Percentiles rank a stretch among this genome's conserved stretches.
phyloP scores from a whole-genome alignment of 768 basidiomycete genomes.

The Tephrocybe sp. region DNA sequence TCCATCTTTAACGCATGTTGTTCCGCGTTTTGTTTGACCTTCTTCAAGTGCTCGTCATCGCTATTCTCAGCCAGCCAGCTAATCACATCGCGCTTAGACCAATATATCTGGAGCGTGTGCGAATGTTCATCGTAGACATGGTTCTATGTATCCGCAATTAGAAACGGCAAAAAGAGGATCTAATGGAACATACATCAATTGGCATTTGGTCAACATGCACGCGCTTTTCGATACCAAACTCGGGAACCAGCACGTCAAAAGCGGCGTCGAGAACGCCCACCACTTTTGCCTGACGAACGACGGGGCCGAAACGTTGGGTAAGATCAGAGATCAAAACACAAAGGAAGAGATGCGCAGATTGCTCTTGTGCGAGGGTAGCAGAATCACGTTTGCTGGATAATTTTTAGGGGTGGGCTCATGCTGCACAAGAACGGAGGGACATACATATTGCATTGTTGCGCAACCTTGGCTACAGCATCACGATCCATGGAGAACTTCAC shows the following conservation, averaged over 20 bases:
- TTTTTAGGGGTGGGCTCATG: constrained; percentile 1
- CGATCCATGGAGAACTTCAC: constrained; percentile 96
- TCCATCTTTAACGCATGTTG: constrained; percentile 92
- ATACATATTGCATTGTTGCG: constrained; percentile 97
- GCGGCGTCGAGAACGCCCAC: constrained; percentile 96
- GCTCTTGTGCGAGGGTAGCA: constrained; percentile 90
- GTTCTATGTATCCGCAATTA: constrained; percentile 54
- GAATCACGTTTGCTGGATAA: constrained; percentile 81
- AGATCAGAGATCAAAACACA: constrained; percentile 94
- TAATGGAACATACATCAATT: constrained; percentile 72
- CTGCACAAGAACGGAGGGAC: constrained; percentile 23
- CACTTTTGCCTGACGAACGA: constrained; percentile 92
- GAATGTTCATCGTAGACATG: constrained; percentile 95
- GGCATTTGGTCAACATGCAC: constrained; percentile 99
- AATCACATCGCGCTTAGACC: constrained; percentile 94
- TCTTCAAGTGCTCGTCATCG: constrained; percentile 94
- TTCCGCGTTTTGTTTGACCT: constrained; percentile 91
- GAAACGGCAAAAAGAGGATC: constrained; percentile 1
- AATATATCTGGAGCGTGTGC: constrained; percentile 92
- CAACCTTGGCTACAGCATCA: constrained; percentile 95
- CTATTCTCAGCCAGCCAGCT: constrained; percentile 94
- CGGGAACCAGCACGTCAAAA: constrained; percentile 93
- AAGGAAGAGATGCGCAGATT: constrained; percentile 93
- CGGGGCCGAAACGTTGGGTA: constrained; percentile 93
- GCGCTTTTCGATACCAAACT: constrained; percentile 98